Evolutionary conservation across 495 filamentous ascomycete genomes (phyloP), one percentile per base, ranked within the genome.

Genomic region (Hypoxylon intermedium): DNA sequence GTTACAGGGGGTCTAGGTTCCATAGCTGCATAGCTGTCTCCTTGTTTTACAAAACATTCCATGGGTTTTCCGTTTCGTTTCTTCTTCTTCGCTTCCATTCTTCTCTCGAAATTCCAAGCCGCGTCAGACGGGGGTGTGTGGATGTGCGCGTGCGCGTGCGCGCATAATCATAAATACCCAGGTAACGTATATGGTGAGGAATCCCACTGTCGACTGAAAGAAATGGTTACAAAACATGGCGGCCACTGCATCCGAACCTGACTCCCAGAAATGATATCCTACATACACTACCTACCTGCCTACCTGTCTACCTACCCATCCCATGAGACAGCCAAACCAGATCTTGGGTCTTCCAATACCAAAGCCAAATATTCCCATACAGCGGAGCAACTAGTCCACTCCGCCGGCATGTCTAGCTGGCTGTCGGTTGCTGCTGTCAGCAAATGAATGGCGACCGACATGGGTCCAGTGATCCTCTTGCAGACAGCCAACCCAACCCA

Each of bases 381-480:
- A 58, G 45, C 52, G 56, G 56, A 60, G 46, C 51, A 42, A 40
- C 46, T 57, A 60, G 34, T 47, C 50, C 34, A 23, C 46, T 65
- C 52, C 56, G 56, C 19, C 55, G 45, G 45, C 56, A 65, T 60
- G 12, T 53, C 36, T 65, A 65, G 56, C 45, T 56, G 20, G 49
- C 54, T 51, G 42, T 13, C 54, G 42, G 36, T 42, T 31, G 36
- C 19, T 40, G 26, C 46, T 50, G 42, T 54, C 57, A 65, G 57
- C 62, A 65, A 65, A 65, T 65, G 51, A 60, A 49, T 16, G 42
- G 40, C 56, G 26, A 26, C 45, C 16, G 41, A 49, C 51, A 65
- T 65, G 62, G 62, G 56, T 60, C 62, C 41, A 60, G 56, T 60
- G 56, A 60, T 60, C 52, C 62, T 60, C 55, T 50, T 54, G 60